Evolutionary conservation across 306 rosid genomes (phyloP), one percentile per base, ranked within the genome.

Genomic region (Abrus precatorius): DNA sequence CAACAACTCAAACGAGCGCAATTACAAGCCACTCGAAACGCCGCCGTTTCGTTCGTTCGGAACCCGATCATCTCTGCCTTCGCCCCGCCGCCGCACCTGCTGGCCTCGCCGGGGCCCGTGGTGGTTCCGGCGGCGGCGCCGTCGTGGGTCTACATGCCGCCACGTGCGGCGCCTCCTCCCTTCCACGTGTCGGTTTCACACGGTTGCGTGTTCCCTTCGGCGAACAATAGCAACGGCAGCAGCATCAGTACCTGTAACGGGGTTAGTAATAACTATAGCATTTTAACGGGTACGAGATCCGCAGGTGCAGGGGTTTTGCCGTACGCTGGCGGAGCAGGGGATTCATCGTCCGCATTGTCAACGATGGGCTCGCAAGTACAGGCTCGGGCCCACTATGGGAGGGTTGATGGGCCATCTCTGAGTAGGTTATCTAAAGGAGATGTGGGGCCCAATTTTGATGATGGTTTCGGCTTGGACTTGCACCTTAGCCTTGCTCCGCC

Each of bases 41-140:
- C 97, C 3, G 90, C 96, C 82, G 92, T 87, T 34, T 89, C 97
- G 0, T 92, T 88, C 89, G 89, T 88, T 1, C 75, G 95, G 6
- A 94, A 92, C 79, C 98, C 98, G 1, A 91, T 94, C 1, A 87
- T 94, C 86, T 91, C 98, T 5, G 97, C 97, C 67, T 94, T 94
- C 69, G 84, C 94, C 0, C 94, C 98, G 36, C 97, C 96, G 28
- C 89, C 91, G 3, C 97, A 94, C 65, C 96, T 92, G 0, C 90
- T 94, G 0, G 67, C 92, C 1, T 79, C 91, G 28, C 47, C 89
- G 6, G 97, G 93, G 0, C 20, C 85, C 0, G 44, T 92, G 48
- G 28, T 91, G 78, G 60, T 81, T n/a, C 92, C 90, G 61, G 77
- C 85, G 0, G 66, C 80, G 0, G n/a, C 80, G 0, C 85, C 92